phyloP scores from a whole-genome alignment of 768 basidiomycete genomes.

The Kondoa subrosea region DNA sequence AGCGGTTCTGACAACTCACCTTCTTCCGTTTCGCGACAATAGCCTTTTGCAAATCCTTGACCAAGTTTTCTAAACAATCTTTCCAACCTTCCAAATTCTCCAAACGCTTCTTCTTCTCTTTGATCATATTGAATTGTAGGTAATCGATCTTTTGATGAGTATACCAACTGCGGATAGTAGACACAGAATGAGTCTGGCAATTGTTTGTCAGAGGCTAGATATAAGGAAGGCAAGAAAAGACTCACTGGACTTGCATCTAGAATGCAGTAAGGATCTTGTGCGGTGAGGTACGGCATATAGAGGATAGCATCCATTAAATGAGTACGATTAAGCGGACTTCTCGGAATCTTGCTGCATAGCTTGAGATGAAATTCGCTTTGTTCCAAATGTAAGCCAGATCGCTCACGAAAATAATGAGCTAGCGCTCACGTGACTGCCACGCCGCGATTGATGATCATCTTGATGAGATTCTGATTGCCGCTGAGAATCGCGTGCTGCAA shows the following conservation, averaged over 20 bases:
- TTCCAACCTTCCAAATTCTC: not conserved
- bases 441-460: not conserved
- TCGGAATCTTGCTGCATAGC: not conserved
- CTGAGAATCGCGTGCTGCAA: not conserved
- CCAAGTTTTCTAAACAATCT: not conserved
- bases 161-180: no score
- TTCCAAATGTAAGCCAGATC: not conserved
- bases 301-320: not conserved
- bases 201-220: no score
- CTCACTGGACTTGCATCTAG: no score
- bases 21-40: not conserved
- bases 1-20: not conserved
- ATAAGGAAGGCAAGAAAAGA: no score
- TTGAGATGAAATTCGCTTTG: not conserved
- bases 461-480: not conserved
- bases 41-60: not conserved
- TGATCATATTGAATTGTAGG: not conserved
- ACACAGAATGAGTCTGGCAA: no score
- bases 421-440: not conserved
- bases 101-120: not conserved
- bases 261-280: no score
- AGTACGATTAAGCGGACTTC: not conserved
- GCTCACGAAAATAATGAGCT: not conserved
- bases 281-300: not conserved
- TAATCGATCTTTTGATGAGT: not conserved